These are phyloP conservation scores for Phellinidium pouzarii DNA, from an alignment of 1,284 basidiomycete species.

Conservation along the genomic window DNA sequence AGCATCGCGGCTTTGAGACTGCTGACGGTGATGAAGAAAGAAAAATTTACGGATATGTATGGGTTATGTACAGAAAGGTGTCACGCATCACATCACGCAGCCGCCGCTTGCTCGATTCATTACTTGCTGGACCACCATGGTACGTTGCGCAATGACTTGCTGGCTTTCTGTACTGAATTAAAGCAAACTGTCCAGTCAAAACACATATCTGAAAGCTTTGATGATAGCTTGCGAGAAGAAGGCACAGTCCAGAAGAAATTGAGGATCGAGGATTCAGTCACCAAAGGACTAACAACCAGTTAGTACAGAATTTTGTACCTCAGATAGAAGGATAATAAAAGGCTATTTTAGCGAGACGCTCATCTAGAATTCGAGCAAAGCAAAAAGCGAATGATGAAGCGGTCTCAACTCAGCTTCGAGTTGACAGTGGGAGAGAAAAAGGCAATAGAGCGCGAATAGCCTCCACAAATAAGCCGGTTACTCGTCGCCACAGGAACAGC, in stretches of 20 bases:
- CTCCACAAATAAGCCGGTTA: neutral
- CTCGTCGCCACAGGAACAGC: neutral
- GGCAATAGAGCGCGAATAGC: neutral
- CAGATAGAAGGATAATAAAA: no score
- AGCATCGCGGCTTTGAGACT: constrained; percentile 46
- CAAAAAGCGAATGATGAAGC: neutral
- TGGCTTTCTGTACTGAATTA: no score
- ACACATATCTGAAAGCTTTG: neutral
- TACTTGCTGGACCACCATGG: neutral
- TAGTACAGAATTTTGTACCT: no score
- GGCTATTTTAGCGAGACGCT: constrained; percentile 7
- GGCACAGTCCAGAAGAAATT: neutral
- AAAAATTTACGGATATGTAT: no score
- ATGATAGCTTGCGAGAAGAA: neutral
- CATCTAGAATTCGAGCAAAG: neutral
- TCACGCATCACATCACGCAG: no score
- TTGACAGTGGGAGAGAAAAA: neutral
- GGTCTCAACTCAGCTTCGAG: neutral
- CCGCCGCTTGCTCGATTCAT: neutral
- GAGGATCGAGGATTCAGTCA: no score
- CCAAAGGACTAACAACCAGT: no score
- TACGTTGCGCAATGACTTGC: no score
- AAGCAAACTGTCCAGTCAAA: no score
- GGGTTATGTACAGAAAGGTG: no score
- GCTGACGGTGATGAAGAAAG: constrained; percentile 28